Conservation (phyloP, 1,284 basidiomycete species). For the Porodaedalea pini region DNA sequence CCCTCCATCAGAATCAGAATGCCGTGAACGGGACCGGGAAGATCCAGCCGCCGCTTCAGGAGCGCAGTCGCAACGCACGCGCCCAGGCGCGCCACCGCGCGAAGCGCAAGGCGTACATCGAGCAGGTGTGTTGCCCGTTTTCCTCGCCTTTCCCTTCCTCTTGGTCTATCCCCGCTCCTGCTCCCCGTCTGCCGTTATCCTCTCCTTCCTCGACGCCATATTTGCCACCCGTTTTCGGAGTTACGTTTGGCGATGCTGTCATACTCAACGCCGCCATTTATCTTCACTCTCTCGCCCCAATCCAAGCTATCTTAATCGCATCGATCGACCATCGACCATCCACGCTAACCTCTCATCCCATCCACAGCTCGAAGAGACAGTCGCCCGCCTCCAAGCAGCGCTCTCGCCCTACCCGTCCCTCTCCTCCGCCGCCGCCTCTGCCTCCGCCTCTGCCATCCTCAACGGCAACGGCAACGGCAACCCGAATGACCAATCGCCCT, state of each 20-base stretch:
- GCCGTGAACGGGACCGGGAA: not conserved
- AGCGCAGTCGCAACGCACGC: constrained; percentile 18
- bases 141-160: not conserved
- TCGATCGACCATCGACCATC: constrained; percentile 6
- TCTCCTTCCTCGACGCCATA: constrained; percentile 15
- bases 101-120: constrained; percentile 90
- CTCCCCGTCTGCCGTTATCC: not conserved
- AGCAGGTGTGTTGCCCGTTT: constrained; percentile 56
- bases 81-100: constrained; percentile 89
- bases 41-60: not conserved
- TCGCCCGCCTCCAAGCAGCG: constrained; percentile 72
- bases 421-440: not conserved
- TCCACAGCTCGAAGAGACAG: constrained; percentile 70
- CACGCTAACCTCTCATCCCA: constrained; percentile 5
- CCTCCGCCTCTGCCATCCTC: not conserved
- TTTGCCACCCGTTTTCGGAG: not conserved
- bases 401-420: constrained; percentile 30
- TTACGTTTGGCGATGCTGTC: not conserved
- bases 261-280: constrained; percentile 5
- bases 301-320: not conserved
- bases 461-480: not conserved
- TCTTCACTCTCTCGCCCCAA: constrained; percentile 22
- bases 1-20: not conserved
- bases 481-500: not conserved
- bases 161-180: not conserved